Percentiles rank a stretch among this genome's conserved stretches.
Evolutionary conservation across 2,329 filamentous ascomycete genomes (phyloP).

Genomic region (Fusarium lyarnte): DNA sequence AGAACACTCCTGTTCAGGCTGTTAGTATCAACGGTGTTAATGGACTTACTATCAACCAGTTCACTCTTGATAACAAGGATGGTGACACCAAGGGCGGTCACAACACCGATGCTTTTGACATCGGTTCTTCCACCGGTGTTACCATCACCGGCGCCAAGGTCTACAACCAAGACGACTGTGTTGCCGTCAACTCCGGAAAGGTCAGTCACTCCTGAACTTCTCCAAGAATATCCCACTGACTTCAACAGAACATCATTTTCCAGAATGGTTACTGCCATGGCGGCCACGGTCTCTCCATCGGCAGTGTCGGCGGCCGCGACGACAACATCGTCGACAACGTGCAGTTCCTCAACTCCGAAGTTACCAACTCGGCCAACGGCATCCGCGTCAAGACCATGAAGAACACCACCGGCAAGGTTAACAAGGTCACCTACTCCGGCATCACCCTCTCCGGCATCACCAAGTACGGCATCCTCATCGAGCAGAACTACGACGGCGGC

Average conservation of each 20-base stretch:
- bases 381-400: conserved; percentile 59
- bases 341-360: conserved; percentile 57
- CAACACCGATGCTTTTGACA: conserved; percentile 70
- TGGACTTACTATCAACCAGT: conserved; percentile 48
- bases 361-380: conserved; percentile 63
- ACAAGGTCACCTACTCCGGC: conserved; percentile 54
- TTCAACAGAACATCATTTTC: conserved; percentile 54
- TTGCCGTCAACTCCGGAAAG: conserved; percentile 64
- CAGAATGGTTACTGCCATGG: conserved; percentile 55
- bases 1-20: conserved; percentile 55
- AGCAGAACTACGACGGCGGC: conserved; percentile 60
- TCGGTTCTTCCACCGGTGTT: conserved; percentile 59
- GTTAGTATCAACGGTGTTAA: conserved; percentile 51
- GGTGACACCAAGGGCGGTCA: conserved; percentile 51
- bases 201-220: accelerated
- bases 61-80: conserved; percentile 52
- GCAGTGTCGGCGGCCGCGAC: conserved; percentile 56
- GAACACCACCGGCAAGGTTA: conserved; percentile 55
- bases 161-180: conserved; percentile 70
- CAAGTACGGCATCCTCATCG: conserved; percentile 50
- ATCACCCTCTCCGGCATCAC: conserved; percentile 53
- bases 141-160: conserved; percentile 63
- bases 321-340: conserved; percentile 64
- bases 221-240: accelerated
- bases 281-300: conserved; percentile 56